phyloP scores from a whole-genome alignment of 129 eudicot genomes.

The Flaveria trinervia region DNA sequence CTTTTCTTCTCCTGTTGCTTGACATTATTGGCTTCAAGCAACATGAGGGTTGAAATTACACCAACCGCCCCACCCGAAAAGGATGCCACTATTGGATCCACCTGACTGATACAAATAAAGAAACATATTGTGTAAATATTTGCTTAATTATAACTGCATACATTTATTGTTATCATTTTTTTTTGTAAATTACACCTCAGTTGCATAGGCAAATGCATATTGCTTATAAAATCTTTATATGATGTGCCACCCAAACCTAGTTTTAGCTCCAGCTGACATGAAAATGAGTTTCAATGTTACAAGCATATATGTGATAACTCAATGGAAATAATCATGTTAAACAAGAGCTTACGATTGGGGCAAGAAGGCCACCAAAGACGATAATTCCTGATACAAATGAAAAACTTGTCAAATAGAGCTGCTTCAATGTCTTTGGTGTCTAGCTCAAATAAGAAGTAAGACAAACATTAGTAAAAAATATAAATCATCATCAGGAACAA shows the following conservation, averaged over 20 bases:
- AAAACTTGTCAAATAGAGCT: conserved; percentile 92
- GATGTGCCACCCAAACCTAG: conserved; percentile 96
- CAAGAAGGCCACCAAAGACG: conserved; percentile 89
- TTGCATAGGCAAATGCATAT: conserved; percentile 91
- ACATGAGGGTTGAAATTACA: conserved; percentile 90
- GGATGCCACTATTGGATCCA: conserved; percentile 97
- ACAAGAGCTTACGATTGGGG: conserved; percentile 80
- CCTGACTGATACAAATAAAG: conserved; percentile 60
- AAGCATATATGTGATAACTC: conserved; percentile 3
- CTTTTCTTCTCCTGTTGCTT: conserved; percentile 94
- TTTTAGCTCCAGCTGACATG: conserved; percentile 83
- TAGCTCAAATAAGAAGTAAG: conserved; percentile 36
- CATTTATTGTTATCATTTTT: background rate
- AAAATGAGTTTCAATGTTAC: conserved; percentile 25
- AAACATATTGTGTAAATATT: conserved; percentile 14
- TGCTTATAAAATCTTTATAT: conserved; percentile 76
- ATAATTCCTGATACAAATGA: conserved; percentile 89
- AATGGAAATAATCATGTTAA: conserved; percentile 14
- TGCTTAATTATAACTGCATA: background rate
- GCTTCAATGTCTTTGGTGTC: conserved; percentile 93
- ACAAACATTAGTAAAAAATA: conserved; percentile 15
- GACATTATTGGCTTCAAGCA: conserved; percentile 85
- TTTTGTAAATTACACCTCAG: conserved; percentile 50
- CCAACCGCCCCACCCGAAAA: conserved; percentile 99
- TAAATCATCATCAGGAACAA: background rate